Conservation (phyloP, 2,329 filamentous ascomycete genomes). For the Eurotiales sp. region DNA sequence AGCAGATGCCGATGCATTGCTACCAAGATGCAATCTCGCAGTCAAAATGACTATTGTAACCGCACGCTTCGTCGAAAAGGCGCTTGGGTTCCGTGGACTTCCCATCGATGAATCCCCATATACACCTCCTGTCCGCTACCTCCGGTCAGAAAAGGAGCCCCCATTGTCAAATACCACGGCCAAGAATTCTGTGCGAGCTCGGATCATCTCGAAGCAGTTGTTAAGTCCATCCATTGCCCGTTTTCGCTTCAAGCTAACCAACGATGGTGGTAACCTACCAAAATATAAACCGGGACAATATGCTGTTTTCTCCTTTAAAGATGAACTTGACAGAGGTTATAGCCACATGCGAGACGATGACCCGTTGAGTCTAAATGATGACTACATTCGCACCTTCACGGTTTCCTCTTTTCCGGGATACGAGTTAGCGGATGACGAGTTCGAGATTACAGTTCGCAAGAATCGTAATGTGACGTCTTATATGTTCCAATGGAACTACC, state of each 20-base stretch:
- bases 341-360: slow-evolving; percentile 81
- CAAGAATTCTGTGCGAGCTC: slow-evolving; percentile 43
- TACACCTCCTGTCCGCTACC: slow-evolving; percentile 67
- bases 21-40: slow-evolving; percentile 69
- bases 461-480: slow-evolving; percentile 66
- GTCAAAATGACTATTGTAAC: slow-evolving; percentile 63
- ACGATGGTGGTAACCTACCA: slow-evolving; percentile 17
- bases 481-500: slow-evolving; percentile 57
- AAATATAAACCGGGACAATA: slow-evolving; percentile 71
- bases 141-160: slow-evolving; percentile 54
- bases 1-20: slow-evolving; percentile 55
- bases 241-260: slow-evolving; percentile 56
- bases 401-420: slow-evolving; percentile 58
- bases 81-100: slow-evolving; percentile 65
- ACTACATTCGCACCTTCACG: slow-evolving; percentile 80
- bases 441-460: slow-evolving; percentile 69
- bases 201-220: slow-evolving; percentile 54
- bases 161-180: slow-evolving; percentile 17
- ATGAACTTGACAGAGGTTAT: slow-evolving; percentile 69
- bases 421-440: slow-evolving; percentile 41
- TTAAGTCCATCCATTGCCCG: slow-evolving; percentile 66
- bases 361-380: slow-evolving; percentile 75
- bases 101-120: slow-evolving; percentile 66
- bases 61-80: slow-evolving; percentile 59
- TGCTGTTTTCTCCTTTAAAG: slow-evolving; percentile 68